Evolutionary conservation across 1,284 basidiomycete species (phyloP).

Genomic region (Golubevia sp.): DNA sequence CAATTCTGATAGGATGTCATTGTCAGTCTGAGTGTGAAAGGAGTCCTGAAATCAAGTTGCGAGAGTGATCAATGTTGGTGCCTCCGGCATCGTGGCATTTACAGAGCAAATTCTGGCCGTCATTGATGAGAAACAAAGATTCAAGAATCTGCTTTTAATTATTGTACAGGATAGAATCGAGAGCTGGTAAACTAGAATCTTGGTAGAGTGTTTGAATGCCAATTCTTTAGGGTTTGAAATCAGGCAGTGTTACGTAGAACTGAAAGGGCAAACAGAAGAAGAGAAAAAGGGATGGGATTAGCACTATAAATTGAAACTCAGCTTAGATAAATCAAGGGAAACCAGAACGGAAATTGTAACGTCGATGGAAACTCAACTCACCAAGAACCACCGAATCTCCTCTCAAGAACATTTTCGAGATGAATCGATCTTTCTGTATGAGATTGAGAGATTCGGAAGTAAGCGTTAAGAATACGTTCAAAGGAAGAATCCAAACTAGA

Average conservation of each 20-base stretch:
- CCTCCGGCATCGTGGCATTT: too few relatives aligned
- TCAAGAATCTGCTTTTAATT: too few relatives aligned
- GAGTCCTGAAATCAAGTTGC: too few relatives aligned
- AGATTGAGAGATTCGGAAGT: constrained; percentile 6
- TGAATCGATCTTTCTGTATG: constrained; percentile 76
- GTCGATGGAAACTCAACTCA: background rate
- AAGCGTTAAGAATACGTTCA: background rate
- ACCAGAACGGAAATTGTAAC: background rate
- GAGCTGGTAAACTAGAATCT: too few relatives aligned
- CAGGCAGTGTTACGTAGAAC: constrained; percentile 11
- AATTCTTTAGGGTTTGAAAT: background rate
- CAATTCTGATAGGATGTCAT: too few relatives aligned
- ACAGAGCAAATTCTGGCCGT: too few relatives aligned
- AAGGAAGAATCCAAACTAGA: background rate
- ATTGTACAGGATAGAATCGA: too few relatives aligned
- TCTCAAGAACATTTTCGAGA: constrained; percentile 87
- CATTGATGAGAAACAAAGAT: too few relatives aligned
- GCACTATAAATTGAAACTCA: background rate
- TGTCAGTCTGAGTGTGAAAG: too few relatives aligned
- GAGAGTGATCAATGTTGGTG: too few relatives aligned
- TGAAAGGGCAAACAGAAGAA: background rate
- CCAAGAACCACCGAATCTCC: constrained; percentile 58
- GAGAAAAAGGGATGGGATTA: background rate
- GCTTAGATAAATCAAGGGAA: too few relatives aligned
- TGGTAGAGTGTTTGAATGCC: background rate